These are phyloP conservation scores for Rhynchospora breviuscula DNA, from an alignment of 176 grass and related monocot genomes.

Conservation along the genomic window DNA sequence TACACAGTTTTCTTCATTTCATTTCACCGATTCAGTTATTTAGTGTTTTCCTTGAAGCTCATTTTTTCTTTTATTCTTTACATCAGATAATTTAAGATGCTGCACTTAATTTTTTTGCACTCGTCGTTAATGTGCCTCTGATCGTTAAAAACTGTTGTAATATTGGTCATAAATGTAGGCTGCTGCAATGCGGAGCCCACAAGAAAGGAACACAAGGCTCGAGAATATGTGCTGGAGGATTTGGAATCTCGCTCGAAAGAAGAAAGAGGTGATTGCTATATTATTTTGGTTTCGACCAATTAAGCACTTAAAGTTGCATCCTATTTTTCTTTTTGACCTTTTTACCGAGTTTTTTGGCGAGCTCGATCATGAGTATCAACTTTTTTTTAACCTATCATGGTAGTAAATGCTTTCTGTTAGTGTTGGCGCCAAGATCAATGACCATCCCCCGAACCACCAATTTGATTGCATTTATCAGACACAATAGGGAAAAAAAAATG, in stretches of 20 bases:
- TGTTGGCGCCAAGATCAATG: not conserved
- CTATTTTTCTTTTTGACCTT: too few relatives aligned
- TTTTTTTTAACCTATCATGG: too few relatives aligned
- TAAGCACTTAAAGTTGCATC: not conserved
- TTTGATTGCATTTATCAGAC: not conserved
- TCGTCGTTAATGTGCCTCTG: not conserved
- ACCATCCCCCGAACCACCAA: not conserved
- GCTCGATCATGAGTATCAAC: too few relatives aligned
- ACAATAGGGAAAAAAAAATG: too few relatives aligned
- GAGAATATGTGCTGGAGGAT: conserved; percentile 99
- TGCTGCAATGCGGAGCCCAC: conserved; percentile 92
- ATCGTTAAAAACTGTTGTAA: not conserved
- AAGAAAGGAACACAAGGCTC: conserved; percentile 97
- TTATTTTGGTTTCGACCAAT: conserved; percentile 1
- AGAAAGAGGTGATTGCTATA: conserved; percentile 66
- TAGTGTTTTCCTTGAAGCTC: not conserved
- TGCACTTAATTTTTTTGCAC: not conserved
- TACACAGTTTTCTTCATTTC: not conserved
- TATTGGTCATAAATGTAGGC: conserved; percentile 35
- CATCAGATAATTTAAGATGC: not conserved
- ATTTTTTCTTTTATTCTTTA: not conserved
- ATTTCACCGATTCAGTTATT: not conserved
- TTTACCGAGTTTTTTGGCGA: too few relatives aligned
- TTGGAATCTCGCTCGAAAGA: conserved; percentile 99
- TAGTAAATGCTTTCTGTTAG: not conserved